Base-by-base conservation (phyloP, 2,329 filamentous ascomycete species). In the Fusarium begoniae region DNA sequence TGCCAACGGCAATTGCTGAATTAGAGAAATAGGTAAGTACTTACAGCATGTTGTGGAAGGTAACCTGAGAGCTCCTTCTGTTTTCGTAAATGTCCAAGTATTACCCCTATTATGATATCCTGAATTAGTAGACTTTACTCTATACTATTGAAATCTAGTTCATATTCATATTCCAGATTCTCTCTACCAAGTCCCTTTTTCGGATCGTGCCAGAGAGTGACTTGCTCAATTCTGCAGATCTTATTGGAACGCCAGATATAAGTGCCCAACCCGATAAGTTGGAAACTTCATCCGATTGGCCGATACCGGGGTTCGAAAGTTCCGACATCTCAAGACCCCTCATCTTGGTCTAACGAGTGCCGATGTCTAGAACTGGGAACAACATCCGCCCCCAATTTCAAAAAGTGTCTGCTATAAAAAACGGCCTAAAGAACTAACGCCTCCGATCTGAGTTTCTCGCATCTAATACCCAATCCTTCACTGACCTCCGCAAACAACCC, bases 231-330 rank as follows among this genome's bases (percentile, higher is more conserved):
- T 35, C 32, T 50, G 55, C 11, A 32, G 41, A 58, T 58, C 55
- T 47, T 35, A 58, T 58, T 58, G 55, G 55, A 37, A 48, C 30
- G 30, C 41, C 30, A 54, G 28, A 26, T 53, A 59, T 59, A 56
- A 51, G 48, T 69, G 40, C 50, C 67, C 40, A 57, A 59, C 45
- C 67, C 63, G 67, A 74, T 40, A 55, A 63, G 28, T 48, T 65
- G 60, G 57, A 63, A 61, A 48, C 61, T 62, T 51, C 47, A 54
- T 61, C 63, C 53, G 66, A 76, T 76, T 76, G 70, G 74, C 58
- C 66, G 55, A 64, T 56, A 54, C 53, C n/a, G 35, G 54, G 35
- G 45, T 47, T 69, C 15, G 40, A 50, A 69, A 53, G 65, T 50
- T 51, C 51, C 50, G 37, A 50, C 44, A 66, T 28, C 30, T 28